Evolutionary conservation across 2,329 filamentous ascomycete genomes (phyloP).

Genomic region (Epichloe sylvatica): DNA sequence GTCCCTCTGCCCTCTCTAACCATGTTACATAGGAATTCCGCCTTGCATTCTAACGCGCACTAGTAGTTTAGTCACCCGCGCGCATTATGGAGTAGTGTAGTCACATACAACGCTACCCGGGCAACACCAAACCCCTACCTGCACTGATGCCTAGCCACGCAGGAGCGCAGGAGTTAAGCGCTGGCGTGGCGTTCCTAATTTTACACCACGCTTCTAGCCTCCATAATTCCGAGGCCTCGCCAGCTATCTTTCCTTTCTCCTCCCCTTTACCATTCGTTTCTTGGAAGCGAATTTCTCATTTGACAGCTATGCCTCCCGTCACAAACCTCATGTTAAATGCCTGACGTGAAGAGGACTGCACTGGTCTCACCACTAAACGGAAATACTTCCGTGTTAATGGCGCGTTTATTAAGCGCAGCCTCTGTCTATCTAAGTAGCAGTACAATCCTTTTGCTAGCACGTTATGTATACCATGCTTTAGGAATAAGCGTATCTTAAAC

Average conservation of each 20-base stretch:
- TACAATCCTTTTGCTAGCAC: conserved; percentile 2
- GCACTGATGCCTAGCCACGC: too few relatives aligned
- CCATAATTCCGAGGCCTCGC: too few relatives aligned
- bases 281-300: background rate
- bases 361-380: conserved; percentile 4
- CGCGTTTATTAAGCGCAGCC: conserved; percentile 6
- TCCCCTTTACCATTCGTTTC: background rate
- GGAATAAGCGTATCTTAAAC: conserved; percentile 9
- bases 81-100: too few relatives aligned
- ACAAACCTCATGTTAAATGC: conserved; percentile 5
- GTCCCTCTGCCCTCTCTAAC: too few relatives aligned
- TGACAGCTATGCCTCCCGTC: conserved; percentile 2
- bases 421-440: conserved; percentile 6
- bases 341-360: conserved; percentile 3
- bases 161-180: too few relatives aligned
- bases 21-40: too few relatives aligned
- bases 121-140: too few relatives aligned
- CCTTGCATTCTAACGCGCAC: too few relatives aligned
- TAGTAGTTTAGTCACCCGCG: too few relatives aligned
- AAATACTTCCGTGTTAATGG: conserved; percentile 5
- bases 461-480: conserved; percentile 5
- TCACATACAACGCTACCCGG: too few relatives aligned
- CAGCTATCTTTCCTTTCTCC: background rate
- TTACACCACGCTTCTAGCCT: too few relatives aligned
- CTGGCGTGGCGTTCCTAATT: too few relatives aligned